A percentile compares a stretch with the other conserved stretches of the same genome.
Evolutionary conservation across 192 early-diverging fungal species (phyloP).

Genomic region (Linnemannia hyalina): DNA sequence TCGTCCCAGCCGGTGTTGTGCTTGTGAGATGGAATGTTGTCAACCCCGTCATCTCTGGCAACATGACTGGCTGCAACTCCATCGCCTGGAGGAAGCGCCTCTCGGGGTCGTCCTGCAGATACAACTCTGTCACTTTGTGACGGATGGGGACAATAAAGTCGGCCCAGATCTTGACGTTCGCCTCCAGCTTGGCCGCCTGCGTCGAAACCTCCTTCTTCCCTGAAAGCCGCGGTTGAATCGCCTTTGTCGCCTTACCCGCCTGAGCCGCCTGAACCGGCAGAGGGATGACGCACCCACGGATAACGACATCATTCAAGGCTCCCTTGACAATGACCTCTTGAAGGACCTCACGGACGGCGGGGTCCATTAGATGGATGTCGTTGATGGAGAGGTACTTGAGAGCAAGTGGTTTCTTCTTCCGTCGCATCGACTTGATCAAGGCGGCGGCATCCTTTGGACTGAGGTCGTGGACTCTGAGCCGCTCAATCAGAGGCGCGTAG

Average conservation of each 20-base stretch:
- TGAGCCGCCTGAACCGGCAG: not conserved
- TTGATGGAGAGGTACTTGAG: not conserved
- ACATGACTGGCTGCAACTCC: not conserved
- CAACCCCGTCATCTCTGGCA: not conserved
- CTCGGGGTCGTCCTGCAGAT: not conserved
- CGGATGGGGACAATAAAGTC: not conserved
- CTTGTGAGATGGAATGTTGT: not conserved
- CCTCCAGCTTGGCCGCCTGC: not conserved
- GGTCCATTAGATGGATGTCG: not conserved
- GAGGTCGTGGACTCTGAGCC: not conserved
- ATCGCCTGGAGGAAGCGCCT: not conserved
- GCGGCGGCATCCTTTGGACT: not conserved
- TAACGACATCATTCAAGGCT: too few species aligned
- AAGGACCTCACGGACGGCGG: too few species aligned
- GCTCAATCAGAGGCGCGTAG: not conserved
- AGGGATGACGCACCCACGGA: not conserved
- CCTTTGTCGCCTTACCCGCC: not conserved
- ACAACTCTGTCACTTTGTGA: not conserved
- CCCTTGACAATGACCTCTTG: not conserved
- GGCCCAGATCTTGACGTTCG: not conserved
- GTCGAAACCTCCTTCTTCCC: not conserved
- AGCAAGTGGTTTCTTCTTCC: not conserved
- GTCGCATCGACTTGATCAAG: not conserved
- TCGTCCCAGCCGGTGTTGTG: not conserved
- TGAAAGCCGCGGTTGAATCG: too few species aligned